Conservation (phyloP, 345 rosid species). For the Pelargonium nanum region DNA sequence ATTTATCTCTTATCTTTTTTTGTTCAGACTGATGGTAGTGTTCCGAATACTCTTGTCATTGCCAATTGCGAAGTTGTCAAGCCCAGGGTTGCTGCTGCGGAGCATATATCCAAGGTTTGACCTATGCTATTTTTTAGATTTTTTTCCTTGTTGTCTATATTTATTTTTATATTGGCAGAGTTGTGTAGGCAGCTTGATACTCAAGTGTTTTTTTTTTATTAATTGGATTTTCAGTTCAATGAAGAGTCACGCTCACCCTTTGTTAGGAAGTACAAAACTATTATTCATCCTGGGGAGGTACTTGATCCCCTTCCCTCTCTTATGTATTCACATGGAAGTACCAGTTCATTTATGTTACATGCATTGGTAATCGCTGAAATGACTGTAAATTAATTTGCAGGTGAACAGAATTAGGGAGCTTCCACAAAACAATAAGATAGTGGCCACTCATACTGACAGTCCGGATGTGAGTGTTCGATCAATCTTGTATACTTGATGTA, state of each 20-base stretch:
- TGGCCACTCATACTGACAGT: slow-evolving; percentile 98
- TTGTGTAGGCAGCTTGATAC: background rate
- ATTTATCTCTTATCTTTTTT: slow-evolving; percentile 9
- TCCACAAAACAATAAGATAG: slow-evolving; percentile 82
- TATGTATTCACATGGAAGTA: background rate
- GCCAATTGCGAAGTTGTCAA: slow-evolving; percentile 79
- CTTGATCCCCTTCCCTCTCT: background rate
- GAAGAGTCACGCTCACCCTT: slow-evolving; percentile 66
- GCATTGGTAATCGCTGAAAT: background rate
- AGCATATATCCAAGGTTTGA: slow-evolving; percentile 73
- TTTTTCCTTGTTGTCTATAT: background rate
- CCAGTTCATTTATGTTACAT: background rate
- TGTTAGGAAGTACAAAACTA: slow-evolving; percentile 51
- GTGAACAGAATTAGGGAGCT: slow-evolving; percentile 99
- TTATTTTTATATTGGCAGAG: background rate
- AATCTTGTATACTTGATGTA: background rate
- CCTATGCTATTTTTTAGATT: background rate
- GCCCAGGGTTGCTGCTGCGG: slow-evolving; percentile 83
- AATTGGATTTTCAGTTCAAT: slow-evolving; percentile 30
- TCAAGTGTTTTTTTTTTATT: background rate
- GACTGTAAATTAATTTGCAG: slow-evolving; percentile 26
- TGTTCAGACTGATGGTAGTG: slow-evolving; percentile 69
- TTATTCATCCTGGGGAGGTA: slow-evolving; percentile 73
- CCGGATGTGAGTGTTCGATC: slow-evolving; percentile 60
- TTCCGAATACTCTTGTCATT: slow-evolving; percentile 77